Evolutionary conservation across 805 yeast genomes (phyloP).

Genomic region (Saccharomycopsis fermentans): DNA sequence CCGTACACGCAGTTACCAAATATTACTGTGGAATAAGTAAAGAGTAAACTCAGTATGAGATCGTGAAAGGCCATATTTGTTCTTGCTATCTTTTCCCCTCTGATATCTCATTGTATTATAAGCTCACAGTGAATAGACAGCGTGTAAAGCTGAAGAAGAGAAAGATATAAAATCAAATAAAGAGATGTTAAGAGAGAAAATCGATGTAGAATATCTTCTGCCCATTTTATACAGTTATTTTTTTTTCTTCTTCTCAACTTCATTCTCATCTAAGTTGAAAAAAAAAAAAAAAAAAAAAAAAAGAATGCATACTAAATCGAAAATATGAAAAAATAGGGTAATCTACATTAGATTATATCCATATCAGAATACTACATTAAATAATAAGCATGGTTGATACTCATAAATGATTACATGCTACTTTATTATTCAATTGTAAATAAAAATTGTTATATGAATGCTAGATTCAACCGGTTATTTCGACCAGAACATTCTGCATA

Average conservation of each 20-base stretch:
- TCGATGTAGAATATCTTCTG: not conserved
- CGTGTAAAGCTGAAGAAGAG: conserved; percentile 12
- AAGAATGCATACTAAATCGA: not conserved
- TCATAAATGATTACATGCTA: too few relatives aligned
- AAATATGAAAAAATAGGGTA: not conserved
- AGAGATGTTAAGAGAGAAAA: not conserved
- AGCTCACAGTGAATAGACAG: conserved; percentile 18
- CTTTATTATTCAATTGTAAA: too few relatives aligned
- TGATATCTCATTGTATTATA: conserved; percentile 12
- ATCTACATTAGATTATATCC: not conserved
- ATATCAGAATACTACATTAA: too few relatives aligned
- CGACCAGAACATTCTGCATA: too few relatives aligned
- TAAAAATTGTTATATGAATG: too few relatives aligned
- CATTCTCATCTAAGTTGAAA: not conserved
- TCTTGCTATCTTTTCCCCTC: conserved; percentile 19
- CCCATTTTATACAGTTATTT: not conserved
- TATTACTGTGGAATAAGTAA: not conserved
- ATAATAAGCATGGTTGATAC: too few relatives aligned
- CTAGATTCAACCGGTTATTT: too few relatives aligned
- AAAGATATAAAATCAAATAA: not conserved
- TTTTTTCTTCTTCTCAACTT: not conserved
- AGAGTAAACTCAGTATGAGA: conserved; percentile 14
- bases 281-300: not conserved
- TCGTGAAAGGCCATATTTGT: conserved; percentile 7
- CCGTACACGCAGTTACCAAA: conserved; percentile 17